These are phyloP conservation scores for Mycena maculata DNA, from an alignment of 768 basidiomycete genomes.

Conservation along the genomic window DNA sequence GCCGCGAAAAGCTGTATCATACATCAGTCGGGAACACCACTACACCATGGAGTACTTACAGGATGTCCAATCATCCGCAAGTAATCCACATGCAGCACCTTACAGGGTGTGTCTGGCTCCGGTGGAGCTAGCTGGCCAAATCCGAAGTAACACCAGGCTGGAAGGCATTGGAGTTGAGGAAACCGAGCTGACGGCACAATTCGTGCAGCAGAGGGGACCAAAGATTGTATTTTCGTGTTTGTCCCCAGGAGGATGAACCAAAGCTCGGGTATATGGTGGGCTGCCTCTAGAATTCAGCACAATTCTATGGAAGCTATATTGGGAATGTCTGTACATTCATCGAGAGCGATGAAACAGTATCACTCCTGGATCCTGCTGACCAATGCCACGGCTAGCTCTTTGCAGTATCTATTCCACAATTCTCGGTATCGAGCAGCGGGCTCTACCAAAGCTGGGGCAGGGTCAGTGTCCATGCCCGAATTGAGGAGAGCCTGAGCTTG, in stretches of 20 bases:
- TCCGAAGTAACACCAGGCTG: constrained; percentile 1
- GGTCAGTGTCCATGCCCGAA: background rate
- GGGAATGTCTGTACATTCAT: constrained; percentile 3
- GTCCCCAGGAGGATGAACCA: constrained; percentile 1
- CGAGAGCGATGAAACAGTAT: constrained; percentile 7
- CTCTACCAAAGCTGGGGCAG: background rate
- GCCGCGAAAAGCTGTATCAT: constrained; percentile 4
- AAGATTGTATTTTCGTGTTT: background rate
- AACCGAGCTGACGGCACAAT: background rate
- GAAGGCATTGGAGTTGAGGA: background rate
- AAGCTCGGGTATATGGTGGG: background rate
- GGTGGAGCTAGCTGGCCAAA: background rate
- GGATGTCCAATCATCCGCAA: background rate
- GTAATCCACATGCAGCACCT: background rate
- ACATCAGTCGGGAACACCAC: background rate
- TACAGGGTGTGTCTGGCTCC: background rate
- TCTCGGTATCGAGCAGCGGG: background rate
- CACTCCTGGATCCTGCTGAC: background rate
- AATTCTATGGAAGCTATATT: background rate
- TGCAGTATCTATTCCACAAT: background rate
- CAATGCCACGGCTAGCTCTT: background rate
- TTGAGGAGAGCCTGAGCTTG: background rate
- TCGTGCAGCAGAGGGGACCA: background rate
- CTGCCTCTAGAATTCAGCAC: background rate
- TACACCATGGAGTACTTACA: background rate